Percentiles rank a stretch among this genome's conserved stretches.
phyloP scores from a whole-genome alignment of 306 rosid species.

The Rosa chinensis region DNA sequence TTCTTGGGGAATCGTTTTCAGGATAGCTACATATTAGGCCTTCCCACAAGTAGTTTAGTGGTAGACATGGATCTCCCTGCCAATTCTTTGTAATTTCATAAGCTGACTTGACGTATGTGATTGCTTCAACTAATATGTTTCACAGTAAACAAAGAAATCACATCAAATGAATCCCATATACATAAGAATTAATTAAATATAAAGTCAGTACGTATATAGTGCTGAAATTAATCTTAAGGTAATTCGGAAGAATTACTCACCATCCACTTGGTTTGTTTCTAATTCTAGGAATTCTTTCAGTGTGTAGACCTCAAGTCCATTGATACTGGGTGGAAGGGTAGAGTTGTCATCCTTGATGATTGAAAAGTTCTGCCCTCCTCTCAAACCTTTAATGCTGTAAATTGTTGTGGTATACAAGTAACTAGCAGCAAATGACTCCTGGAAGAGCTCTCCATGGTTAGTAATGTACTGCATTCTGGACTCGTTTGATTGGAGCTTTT shows the following conservation, averaged over 20 bases:
- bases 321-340: conserved; percentile 24
- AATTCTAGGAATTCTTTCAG: background rate
- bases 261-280: conserved; percentile 20
- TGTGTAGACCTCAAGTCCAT: conserved; percentile 16
- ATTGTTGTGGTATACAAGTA: background rate
- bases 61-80: conserved; percentile 47
- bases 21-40: conserved; percentile 30
- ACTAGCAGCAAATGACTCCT: background rate
- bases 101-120: conserved; percentile 23
- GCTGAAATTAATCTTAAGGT: background rate
- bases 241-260: conserved; percentile 2
- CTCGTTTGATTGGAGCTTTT: conserved; percentile 16
- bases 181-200: background rate
- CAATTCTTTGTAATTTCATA: conserved; percentile 30
- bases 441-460: background rate
- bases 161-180: background rate
- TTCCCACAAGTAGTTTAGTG: conserved; percentile 25
- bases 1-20: conserved; percentile 3
- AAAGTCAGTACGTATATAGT: background rate
- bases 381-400: background rate
- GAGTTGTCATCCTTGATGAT: background rate
- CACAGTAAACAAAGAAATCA: background rate
- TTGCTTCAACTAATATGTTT: conserved; percentile 23
- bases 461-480: conserved; percentile 6
- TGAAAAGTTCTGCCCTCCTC: background rate